Evolutionary conservation across 2,329 filamentous ascomycete genomes (phyloP).

Genomic region (Pseudocercospora fijiensis): DNA sequence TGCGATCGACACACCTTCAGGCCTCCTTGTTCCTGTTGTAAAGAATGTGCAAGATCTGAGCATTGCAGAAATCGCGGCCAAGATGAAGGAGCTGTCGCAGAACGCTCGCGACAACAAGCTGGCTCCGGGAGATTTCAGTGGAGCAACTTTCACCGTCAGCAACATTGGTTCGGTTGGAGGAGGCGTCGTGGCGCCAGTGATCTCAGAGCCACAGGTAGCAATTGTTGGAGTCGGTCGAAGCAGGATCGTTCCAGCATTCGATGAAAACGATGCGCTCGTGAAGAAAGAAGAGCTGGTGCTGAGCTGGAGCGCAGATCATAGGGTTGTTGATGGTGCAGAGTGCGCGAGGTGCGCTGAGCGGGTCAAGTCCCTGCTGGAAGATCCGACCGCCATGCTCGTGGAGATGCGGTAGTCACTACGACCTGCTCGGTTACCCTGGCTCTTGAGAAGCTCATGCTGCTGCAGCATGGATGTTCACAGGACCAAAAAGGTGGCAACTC

Average conservation of each 20-base stretch:
- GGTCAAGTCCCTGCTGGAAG: conserved; percentile 75
- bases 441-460: not conserved
- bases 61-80: conserved; percentile 73
- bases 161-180: conserved; percentile 96
- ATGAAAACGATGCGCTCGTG: conserved; percentile 57
- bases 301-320: conserved; percentile 94
- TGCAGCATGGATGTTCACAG: not conserved
- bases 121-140: conserved; percentile 69
- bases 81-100: conserved; percentile 70
- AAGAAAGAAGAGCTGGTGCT: conserved; percentile 82
- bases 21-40: conserved; percentile 88
- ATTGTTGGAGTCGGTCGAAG: conserved; percentile 87
- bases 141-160: conserved; percentile 90
- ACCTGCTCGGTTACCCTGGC: not conserved
- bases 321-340: conserved; percentile 90
- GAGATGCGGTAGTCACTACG: conserved; percentile 61
- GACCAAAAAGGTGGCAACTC: not conserved
- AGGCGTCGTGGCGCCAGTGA: conserved; percentile 85
- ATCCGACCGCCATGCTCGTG: conserved; percentile 83
- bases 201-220: conserved; percentile 85
- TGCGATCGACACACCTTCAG: conserved; percentile 88
- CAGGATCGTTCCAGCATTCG: conserved; percentile 77
- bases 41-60: conserved; percentile 76
- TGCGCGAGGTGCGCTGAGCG: conserved; percentile 87
- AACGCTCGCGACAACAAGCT: conserved; percentile 76